Conservation (phyloP, 495 filamentous ascomycete species). For the Penicillium angulare region DNA sequence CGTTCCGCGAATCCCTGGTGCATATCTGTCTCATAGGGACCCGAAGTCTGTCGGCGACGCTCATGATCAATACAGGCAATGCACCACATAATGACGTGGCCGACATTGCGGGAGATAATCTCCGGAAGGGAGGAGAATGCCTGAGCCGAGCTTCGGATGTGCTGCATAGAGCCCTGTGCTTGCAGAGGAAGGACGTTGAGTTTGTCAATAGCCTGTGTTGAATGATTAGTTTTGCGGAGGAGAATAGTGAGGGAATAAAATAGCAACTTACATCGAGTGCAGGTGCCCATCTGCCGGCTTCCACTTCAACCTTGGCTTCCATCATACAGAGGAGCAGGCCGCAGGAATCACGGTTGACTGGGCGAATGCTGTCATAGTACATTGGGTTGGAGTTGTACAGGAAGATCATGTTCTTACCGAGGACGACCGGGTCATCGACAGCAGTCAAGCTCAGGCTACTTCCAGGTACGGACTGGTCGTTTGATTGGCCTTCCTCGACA, state of each 20-base stretch:
- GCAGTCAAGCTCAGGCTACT: constrained; percentile 78
- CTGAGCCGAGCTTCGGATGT: constrained; percentile 71
- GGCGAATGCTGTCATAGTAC: constrained; percentile 66
- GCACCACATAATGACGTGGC: constrained; percentile 88
- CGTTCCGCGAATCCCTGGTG: constrained; percentile 66
- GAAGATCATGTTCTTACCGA: constrained; percentile 75
- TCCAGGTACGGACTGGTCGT: constrained; percentile 27
- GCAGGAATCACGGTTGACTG: constrained; percentile 66
- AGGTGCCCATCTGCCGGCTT: constrained; percentile 67
- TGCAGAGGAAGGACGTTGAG: constrained; percentile 77
- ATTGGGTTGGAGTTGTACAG: constrained; percentile 77
- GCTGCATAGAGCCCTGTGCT: constrained; percentile 63
- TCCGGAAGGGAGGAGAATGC: constrained; percentile 72
- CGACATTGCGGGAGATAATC: constrained; percentile 79
- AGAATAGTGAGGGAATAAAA: constrained; percentile 6
- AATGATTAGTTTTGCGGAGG: constrained; percentile 4
- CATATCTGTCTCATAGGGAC: constrained; percentile 71
- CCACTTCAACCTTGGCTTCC: constrained; percentile 69
- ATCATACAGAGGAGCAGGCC: constrained; percentile 73
- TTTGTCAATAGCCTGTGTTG: constrained; percentile 62
- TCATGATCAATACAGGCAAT: constrained; percentile 78
- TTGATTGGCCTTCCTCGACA: constrained; percentile 16
- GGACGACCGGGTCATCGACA: constrained; percentile 77
- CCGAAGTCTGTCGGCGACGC: constrained; percentile 61
- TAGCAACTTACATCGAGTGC: constrained; percentile 73